Percentiles rank a stretch among this genome's conserved stretches.
phyloP scores from a whole-genome alignment of 805 yeast genomes.

The Zygotorulaspora florentina region DNA sequence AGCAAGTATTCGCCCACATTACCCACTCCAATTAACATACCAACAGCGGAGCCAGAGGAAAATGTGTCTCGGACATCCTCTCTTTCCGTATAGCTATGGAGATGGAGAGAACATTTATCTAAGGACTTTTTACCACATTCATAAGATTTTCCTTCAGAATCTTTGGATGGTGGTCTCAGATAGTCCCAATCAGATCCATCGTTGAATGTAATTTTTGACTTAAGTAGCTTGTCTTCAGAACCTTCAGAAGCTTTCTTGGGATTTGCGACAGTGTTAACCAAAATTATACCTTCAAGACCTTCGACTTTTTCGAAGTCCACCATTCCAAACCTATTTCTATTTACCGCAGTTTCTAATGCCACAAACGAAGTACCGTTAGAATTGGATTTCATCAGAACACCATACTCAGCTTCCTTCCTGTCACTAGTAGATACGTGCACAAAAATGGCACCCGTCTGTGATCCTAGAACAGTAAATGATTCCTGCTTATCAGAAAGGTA shows the following conservation, averaged over 20 bases:
- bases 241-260: conserved; percentile 37
- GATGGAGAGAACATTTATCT: conserved; percentile 68
- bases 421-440: conserved; percentile 73
- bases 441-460: conserved; percentile 67
- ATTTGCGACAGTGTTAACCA: conserved; percentile 67
- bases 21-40: conserved; percentile 88
- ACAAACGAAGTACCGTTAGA: conserved; percentile 88
- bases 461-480: conserved; percentile 77
- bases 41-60: conserved; percentile 85
- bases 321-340: conserved; percentile 66
- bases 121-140: conserved; percentile 49
- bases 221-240: conserved; percentile 53
- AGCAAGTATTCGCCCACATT: conserved; percentile 69
- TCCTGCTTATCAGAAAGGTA: conserved; percentile 55
- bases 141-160: conserved; percentile 55
- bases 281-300: conserved; percentile 78
- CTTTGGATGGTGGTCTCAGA: conserved; percentile 63
- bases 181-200: conserved; percentile 88
- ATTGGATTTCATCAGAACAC: conserved; percentile 81
- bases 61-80: conserved; percentile 77
- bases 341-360: conserved; percentile 61
- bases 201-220: conserved; percentile 74
- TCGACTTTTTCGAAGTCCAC: conserved; percentile 86
- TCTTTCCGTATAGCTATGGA: conserved; percentile 90
- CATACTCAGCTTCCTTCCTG: conserved; percentile 54